A percentile compares a stretch with the other conserved stretches of the same genome.
Conservation (phyloP, 768 basidiomycete genomes). For the Phanerodontia chrysosporium region DNA sequence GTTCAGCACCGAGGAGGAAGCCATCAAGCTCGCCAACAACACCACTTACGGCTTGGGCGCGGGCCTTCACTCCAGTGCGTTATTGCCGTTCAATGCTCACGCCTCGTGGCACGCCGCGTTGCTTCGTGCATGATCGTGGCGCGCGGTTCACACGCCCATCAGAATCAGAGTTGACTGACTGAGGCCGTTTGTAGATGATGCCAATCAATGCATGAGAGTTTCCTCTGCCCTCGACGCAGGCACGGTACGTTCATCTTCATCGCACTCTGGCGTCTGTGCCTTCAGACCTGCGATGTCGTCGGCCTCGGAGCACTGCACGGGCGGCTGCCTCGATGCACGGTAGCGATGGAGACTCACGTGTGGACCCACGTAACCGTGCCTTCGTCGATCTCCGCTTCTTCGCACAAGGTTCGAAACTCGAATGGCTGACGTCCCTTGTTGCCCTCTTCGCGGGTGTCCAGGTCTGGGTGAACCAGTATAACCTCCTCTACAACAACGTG, state of each 20-base stretch:
- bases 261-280: not conserved
- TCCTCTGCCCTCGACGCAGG: conserved; percentile 85
- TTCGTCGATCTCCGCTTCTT: not conserved
- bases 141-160: not conserved
- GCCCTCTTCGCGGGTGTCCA: conserved; percentile 21
- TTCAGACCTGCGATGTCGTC: not conserved
- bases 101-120: not conserved
- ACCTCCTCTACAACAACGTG: conserved; percentile 76
- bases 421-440: not conserved
- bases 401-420: not conserved
- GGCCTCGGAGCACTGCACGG: not conserved
- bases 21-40: conserved; percentile 78
- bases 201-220: conserved; percentile 86
- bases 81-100: not conserved
- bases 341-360: not conserved
- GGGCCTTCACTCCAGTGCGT: conserved; percentile 81
- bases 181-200: conserved; percentile 50
- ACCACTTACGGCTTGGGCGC: conserved; percentile 90
- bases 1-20: conserved; percentile 88
- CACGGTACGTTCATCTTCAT: conserved; percentile 48
- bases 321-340: not conserved
- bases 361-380: not conserved
- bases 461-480: conserved; percentile 95
- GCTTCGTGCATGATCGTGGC: conserved; percentile 2
- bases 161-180: conserved; percentile 6